phyloP scores from a whole-genome alignment of 176 grass and related monocot species.

The Ampelocalamus luodianensis region DNA sequence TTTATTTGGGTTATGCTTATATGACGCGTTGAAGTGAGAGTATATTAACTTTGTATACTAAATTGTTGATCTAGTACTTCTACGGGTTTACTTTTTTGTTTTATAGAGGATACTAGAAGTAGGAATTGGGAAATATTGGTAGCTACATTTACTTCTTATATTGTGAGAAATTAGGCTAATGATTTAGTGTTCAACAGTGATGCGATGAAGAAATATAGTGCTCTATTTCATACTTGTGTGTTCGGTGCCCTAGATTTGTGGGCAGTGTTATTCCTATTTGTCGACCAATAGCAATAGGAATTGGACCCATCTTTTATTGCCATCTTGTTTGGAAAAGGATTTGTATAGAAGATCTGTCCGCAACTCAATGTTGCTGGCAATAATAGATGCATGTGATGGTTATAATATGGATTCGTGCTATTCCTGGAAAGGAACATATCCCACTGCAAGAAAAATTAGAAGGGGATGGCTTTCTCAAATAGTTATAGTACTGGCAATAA shows the following conservation, averaged over 20 bases:
- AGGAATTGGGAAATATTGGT: background rate
- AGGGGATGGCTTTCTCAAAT: background rate
- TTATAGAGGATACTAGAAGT: background rate
- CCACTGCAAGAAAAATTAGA: background rate
- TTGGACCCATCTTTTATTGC: background rate
- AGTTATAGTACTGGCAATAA: background rate
- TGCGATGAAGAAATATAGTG: background rate
- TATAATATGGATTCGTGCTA: background rate
- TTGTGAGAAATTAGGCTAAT: background rate
- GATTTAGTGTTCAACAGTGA: background rate
- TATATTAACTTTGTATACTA: background rate
- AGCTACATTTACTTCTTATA: background rate
- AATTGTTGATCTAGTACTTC: background rate
- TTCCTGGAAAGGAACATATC: background rate
- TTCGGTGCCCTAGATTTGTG: background rate
- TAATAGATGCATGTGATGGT: background rate
- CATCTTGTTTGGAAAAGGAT: background rate
- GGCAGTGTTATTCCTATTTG: background rate
- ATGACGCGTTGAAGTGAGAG: background rate
- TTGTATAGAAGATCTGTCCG: background rate
- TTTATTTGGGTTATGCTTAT: background rate
- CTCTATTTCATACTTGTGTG: background rate
- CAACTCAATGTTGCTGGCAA: background rate
- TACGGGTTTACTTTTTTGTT: background rate
- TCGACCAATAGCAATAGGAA: background rate